Evolutionary conservation across 2,329 filamentous ascomycete species (phyloP), one percentile per base, ranked within the genome.

Genomic region (Emergomyces pasteurianus): DNA sequence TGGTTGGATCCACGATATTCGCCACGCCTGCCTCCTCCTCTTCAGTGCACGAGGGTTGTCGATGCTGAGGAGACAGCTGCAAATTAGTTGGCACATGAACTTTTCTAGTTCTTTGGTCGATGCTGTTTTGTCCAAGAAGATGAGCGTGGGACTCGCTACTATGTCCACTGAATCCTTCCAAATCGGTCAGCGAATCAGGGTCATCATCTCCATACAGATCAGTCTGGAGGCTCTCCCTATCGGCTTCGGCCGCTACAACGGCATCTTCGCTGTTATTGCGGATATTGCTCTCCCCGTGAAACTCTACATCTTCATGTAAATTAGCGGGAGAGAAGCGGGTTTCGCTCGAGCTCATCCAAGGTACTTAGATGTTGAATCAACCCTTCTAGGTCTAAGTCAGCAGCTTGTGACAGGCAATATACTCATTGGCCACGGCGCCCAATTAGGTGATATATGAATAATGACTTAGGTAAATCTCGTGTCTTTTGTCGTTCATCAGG

Each of bases 21-120:
- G 60, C 60, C 54, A 62, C 59, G 14, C 66, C 60, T 8, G 60
- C 59, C 50, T 68, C 68, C 58, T 67, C 65, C 31, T 67, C 65
- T 43, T 69, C 68, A 50, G 66, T 62, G 50, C 65, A 63, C 16
- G 67, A 68, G 40, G 59, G 63, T n/a, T 63, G 66, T 28, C 67
- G 62, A 46, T 18, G 18, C 12, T 14, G 40, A n/a, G 55, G 26
- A 18, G 55, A 21, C 23, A 46, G 36, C 18, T 43, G 40, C 23
- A 46, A 46, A 31, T 3, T n/a, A 42, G n/a, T 14, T 10, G 38
- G 38, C 3, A 28, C 23, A 31, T 8, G 54, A 8, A 26, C 38
- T 28, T 38, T 43, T 56, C 23, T 43, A n/a, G 8, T 56, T 14
- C 26, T 18, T n/a, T 40, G 26, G 46, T 31, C 31, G 26, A 10